Base-by-base conservation (phyloP, 768 basidiomycete species). In the Tylopilus balloui region DNA sequence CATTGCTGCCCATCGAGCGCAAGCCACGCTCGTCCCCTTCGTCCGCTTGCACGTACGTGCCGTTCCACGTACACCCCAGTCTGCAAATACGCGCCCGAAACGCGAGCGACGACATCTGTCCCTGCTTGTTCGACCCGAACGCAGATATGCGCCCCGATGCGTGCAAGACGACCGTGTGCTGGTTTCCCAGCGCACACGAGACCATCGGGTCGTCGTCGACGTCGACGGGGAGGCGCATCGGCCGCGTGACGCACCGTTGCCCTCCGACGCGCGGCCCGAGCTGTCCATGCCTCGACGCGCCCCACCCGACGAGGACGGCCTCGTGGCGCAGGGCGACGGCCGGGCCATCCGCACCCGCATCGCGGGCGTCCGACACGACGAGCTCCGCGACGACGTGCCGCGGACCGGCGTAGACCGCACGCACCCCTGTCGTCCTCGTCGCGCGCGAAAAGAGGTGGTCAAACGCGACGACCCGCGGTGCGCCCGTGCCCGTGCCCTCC, bases 221-320 rank as follows among this genome's bases (percentile, higher is more conserved):
- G 45, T 66, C 57, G 6, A 69, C 37, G 6, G 65, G 51, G 10
- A 89, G 58, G 6, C 71, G 51, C 10, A 35, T 57, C 14, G 73
- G 71, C 20, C 51, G 54, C 4, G 45, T 38, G 6, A 51, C 27
- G 29, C 32, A 50, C 9, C 60, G 58, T 12, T 31, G 15, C 65
- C 49, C 21, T 63, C 53, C 4, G n/a, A n/a, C n/a, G n/a, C n/a
- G n/a, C n/a, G 31, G 32, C 8, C 87, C 88, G 2, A 98, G 77
- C 61, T 97, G 92, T 4, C 92, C 91, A 59, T 94, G 91, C 27
- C 94, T 73, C 13, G 81, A 78, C 2, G 83, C 72, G 6, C 93
- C 94, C 93, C 94, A 97, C 7, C 92, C 93, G 12, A 75, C 57
- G 6, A 84, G 73, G 12, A 77, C 23, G 38, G 67, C 54, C 43